Percentiles rank a stretch among this genome's conserved stretches.
Conservation (phyloP, 2,329 filamentous ascomycete species). For the Juglanconis juglandina region DNA sequence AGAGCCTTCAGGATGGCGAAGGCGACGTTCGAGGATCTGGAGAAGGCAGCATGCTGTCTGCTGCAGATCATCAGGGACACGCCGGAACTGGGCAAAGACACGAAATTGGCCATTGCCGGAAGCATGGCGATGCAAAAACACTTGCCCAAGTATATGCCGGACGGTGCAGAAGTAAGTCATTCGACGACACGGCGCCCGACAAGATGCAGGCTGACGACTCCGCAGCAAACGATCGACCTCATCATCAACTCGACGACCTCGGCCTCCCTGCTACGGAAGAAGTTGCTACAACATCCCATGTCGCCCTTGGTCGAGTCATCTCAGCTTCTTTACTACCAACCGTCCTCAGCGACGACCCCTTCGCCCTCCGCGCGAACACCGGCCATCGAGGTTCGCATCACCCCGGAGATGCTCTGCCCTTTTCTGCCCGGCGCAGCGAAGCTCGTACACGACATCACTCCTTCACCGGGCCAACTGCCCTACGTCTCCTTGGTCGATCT, state of each 20-base stretch:
- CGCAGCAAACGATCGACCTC: slow-evolving; percentile 15
- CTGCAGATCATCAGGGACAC: slow-evolving; percentile 19
- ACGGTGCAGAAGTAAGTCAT: slow-evolving; percentile 12
- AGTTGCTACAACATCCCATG: slow-evolving; percentile 17
- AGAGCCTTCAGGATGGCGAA: slow-evolving; percentile 3
- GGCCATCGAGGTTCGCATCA: slow-evolving; percentile 17
- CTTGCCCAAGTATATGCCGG: slow-evolving; percentile 8
- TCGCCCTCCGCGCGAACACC: slow-evolving; percentile 4
- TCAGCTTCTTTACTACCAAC: slow-evolving; percentile 16
- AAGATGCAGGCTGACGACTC: not conserved
- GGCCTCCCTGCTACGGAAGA: slow-evolving; percentile 17
- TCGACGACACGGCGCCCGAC: not conserved
- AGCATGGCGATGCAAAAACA: slow-evolving; percentile 16
- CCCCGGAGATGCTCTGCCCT: slow-evolving; percentile 18
- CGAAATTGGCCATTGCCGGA: slow-evolving; percentile 15
- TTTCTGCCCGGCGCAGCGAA: slow-evolving; percentile 15
- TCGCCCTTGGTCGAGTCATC: slow-evolving; percentile 12
- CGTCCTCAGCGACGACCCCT: slow-evolving; percentile 8
- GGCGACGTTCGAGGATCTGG: slow-evolving; percentile 11
- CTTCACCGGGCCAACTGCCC: slow-evolving; percentile 6
- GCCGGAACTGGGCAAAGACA: slow-evolving; percentile 13
- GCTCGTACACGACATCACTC: slow-evolving; percentile 11
- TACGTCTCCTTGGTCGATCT: slow-evolving; percentile 16
- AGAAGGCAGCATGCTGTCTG: slow-evolving; percentile 15
- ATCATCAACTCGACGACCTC: slow-evolving; percentile 17